A percentile compares a stretch with the other conserved stretches of the same genome.
These are phyloP conservation scores for Metschnikowia peoriensis DNA, from an alignment of 805 yeast species.

Conservation along the genomic window DNA sequence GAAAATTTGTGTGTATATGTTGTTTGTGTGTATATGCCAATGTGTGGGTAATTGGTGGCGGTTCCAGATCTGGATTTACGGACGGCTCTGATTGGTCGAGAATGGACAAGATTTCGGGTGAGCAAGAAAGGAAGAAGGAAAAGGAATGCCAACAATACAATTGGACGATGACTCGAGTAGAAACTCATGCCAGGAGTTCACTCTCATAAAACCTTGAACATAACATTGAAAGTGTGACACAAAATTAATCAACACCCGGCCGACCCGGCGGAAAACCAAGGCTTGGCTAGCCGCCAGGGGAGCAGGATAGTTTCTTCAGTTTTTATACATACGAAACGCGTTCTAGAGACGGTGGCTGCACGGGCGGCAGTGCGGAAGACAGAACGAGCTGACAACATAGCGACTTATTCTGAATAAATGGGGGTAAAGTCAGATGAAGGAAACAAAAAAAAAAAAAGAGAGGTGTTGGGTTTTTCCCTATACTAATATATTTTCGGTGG, in stretches of 20 bases:
- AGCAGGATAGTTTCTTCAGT: neutral
- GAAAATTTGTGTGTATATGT: neutral
- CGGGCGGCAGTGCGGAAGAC: constrained; percentile 82
- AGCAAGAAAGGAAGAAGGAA: neutral
- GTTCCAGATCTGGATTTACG: neutral
- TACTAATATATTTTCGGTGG: constrained; percentile 19
- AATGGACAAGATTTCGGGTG: neutral
- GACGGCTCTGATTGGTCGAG: neutral
- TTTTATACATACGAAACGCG: constrained; percentile 28
- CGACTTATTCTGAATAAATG: constrained; percentile 21
- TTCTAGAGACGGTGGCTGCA: constrained; percentile 46
- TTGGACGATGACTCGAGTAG: no score
- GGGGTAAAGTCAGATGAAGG: constrained; percentile 18
- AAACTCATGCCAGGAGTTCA: neutral
- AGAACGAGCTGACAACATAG: constrained; percentile 84
- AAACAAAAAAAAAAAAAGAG: constrained; percentile 17
- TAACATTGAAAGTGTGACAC: neutral
- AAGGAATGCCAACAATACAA: neutral
- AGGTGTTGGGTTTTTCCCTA: constrained; percentile 15
- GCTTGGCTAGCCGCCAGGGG: neutral
- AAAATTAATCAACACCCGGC: neutral
- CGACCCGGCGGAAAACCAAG: neutral
- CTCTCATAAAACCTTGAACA: neutral
- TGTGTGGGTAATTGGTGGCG: neutral
- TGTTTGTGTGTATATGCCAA: neutral